Conservation (phyloP, 2,329 filamentous ascomycete species). For the Aspergillus candidus region DNA sequence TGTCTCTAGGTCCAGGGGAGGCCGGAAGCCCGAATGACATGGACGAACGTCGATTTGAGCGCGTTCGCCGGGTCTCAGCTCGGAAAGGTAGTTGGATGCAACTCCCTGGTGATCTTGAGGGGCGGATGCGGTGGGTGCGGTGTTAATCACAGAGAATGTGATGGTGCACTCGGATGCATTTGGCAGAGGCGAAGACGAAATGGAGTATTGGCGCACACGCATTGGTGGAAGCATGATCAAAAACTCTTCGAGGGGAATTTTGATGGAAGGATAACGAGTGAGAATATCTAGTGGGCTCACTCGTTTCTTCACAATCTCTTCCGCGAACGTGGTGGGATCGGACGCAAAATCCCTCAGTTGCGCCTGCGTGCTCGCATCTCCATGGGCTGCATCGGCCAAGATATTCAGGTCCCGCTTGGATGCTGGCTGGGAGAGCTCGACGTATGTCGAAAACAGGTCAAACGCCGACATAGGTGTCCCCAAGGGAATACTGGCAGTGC, state of each 20-base stretch:
- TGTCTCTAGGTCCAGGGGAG: conserved; percentile 27
- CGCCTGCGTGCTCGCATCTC: conserved; percentile 45
- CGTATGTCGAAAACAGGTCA: conserved; percentile 62
- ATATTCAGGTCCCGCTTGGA: conserved; percentile 57
- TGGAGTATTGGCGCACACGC: conserved; percentile 72
- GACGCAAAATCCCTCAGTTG: conserved; percentile 26
- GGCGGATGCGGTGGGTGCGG: conserved; percentile 38
- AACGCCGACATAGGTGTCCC: conserved; percentile 54
- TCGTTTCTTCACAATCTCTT: conserved; percentile 50
- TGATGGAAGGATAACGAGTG: conserved; percentile 54
- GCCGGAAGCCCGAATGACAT: conserved; percentile 33
- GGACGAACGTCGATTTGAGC: conserved; percentile 31
- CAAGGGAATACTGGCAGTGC: conserved; percentile 44
- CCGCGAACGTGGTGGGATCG: conserved; percentile 37
- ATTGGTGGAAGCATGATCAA: conserved; percentile 69
- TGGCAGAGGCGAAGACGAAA: conserved; percentile 65
- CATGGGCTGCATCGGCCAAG: conserved; percentile 41
- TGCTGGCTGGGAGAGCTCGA: conserved; percentile 67
- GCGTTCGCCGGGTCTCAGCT: conserved; percentile 28
- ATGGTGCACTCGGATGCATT: conserved; percentile 55
- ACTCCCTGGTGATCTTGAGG: conserved; percentile 52
- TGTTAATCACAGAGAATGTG: conserved; percentile 62
- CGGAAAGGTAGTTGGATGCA: conserved; percentile 55
- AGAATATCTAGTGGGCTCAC: conserved; percentile 58
- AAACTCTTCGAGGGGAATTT: conserved; percentile 60